A percentile compares a stretch with the other conserved stretches of the same genome.
These are phyloP conservation scores for Corallochytrium limacisporum DNA, from an alignment of 78 protist genomes.

Conservation along the genomic window DNA sequence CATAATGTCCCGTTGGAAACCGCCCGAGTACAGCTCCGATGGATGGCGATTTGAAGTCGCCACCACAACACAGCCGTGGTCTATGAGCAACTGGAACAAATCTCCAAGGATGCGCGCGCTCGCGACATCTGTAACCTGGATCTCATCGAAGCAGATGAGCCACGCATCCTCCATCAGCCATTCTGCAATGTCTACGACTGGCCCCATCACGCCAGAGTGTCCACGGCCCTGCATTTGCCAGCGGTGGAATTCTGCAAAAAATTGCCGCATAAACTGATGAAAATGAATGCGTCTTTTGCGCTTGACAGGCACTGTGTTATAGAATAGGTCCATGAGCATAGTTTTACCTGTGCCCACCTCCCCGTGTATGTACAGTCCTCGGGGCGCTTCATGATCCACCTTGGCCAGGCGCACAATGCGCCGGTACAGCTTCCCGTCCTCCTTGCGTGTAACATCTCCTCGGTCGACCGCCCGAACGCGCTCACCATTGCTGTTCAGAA, in stretches of 20 bases:
- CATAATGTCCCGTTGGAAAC: background rate
- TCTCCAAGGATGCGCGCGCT: background rate
- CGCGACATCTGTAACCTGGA: slow-evolving; percentile 9
- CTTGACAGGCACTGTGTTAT: slow-evolving; percentile 15
- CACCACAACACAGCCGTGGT: background rate
- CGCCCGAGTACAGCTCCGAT: background rate
- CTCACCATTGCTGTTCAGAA: too few species aligned
- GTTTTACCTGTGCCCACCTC: slow-evolving; percentile 85
- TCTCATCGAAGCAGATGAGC: slow-evolving; percentile 23
- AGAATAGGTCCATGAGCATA: slow-evolving; percentile 77
- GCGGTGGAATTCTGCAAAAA: background rate
- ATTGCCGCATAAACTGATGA: slow-evolving; percentile 80
- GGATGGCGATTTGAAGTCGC: slow-evolving; percentile 13
- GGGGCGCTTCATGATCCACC: background rate
- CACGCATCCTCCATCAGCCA: slow-evolving; percentile 10
- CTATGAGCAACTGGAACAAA: background rate
- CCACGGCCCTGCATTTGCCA: background rate
- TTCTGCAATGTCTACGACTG: background rate
- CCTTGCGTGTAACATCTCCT: background rate
- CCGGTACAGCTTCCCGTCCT: background rate
- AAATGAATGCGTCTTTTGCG: slow-evolving; percentile 66
- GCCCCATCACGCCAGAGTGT: background rate
- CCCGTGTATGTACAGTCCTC: slow-evolving; percentile 40
- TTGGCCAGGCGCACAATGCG: background rate
- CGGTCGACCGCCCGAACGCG: too few species aligned